A percentile compares a stretch with the other conserved stretches of the same genome.
Conservation (phyloP, 2,329 filamentous ascomycete genomes). For the Nigrospora sphaerica region DNA sequence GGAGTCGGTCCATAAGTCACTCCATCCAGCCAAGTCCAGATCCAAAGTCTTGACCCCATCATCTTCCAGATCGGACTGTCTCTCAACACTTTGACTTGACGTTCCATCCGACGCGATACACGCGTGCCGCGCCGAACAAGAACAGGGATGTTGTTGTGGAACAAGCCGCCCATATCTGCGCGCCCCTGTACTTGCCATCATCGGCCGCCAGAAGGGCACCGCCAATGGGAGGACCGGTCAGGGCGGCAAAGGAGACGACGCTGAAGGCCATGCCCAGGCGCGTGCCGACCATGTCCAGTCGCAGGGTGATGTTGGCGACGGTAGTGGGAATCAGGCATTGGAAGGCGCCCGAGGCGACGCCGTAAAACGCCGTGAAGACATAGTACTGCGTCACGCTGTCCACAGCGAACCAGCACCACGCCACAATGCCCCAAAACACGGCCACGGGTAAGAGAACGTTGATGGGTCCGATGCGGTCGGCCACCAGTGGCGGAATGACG, state of each 20-base stretch:
- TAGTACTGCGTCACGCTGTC: conserved; percentile 24
- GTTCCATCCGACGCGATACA: not conserved
- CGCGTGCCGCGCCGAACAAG: not conserved
- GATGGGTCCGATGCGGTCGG: conserved; percentile 27
- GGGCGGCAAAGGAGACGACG: conserved; percentile 26
- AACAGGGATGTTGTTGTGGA: not conserved
- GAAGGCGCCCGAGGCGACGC: conserved; percentile 25
- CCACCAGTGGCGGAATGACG: conserved; percentile 26
- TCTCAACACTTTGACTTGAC: not conserved
- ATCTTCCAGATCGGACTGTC: no score
- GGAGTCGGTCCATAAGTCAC: no score
- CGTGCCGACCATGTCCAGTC: conserved; percentile 29
- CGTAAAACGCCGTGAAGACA: conserved; percentile 26
- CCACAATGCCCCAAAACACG: conserved; percentile 20
- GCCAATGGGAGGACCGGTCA: conserved; percentile 32
- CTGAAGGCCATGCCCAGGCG: conserved; percentile 33
- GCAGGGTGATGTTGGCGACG: conserved; percentile 29
- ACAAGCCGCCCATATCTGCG: conserved; percentile 26
- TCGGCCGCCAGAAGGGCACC: conserved; percentile 22
- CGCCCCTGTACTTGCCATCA: conserved; percentile 16
- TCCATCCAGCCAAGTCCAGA: no score
- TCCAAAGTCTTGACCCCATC: no score
- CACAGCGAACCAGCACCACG: conserved; percentile 31
- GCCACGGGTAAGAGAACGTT: conserved; percentile 24
- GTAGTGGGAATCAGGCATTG: conserved; percentile 32